Evolutionary conservation across 75 land plant species (phyloP).

Genomic region (Pinus albicaulis): DNA sequence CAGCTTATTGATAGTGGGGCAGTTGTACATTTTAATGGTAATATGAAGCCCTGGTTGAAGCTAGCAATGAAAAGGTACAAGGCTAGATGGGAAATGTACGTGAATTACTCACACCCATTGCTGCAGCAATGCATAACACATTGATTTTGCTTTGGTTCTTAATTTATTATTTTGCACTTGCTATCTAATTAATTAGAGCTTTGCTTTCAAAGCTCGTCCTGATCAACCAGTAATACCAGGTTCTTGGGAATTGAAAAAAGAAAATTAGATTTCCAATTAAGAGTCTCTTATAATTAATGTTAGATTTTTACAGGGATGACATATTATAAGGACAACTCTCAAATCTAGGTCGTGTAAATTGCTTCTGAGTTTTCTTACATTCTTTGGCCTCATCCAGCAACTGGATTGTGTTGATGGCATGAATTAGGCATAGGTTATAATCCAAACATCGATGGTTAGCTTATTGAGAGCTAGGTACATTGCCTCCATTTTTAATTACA

Average conservation of each 20-base stretch:
- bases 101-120: conserved; percentile 71
- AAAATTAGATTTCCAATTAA: no score
- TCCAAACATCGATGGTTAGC: conserved; percentile 64
- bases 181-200: no score
- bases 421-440: conserved; percentile 83
- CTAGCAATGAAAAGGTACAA: conserved; percentile 93
- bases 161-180: no score
- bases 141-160: conserved; percentile 16
- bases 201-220: no score
- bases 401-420: conserved; percentile 89
- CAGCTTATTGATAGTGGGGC: conserved; percentile 79
- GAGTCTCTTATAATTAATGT: no score
- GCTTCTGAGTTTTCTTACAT: conserved; percentile 73
- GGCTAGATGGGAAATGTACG: conserved; percentile 89
- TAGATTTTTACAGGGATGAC: no score
- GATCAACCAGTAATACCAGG: no score
- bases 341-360: conserved; percentile 34
- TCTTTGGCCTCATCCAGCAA: conserved; percentile 84
- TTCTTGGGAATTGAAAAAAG: no score
- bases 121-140: conserved; percentile 83
- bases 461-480: conserved; percentile 78
- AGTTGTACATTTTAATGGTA: conserved; percentile 87
- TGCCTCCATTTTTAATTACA: conserved; percentile 74
- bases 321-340: no score
- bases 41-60: conserved; percentile 97